A percentile compares a stretch with the other conserved stretches of the same genome.
phyloP scores from a whole-genome alignment of 1,139 yeast genomes.

The Candida frijolesensis region DNA sequence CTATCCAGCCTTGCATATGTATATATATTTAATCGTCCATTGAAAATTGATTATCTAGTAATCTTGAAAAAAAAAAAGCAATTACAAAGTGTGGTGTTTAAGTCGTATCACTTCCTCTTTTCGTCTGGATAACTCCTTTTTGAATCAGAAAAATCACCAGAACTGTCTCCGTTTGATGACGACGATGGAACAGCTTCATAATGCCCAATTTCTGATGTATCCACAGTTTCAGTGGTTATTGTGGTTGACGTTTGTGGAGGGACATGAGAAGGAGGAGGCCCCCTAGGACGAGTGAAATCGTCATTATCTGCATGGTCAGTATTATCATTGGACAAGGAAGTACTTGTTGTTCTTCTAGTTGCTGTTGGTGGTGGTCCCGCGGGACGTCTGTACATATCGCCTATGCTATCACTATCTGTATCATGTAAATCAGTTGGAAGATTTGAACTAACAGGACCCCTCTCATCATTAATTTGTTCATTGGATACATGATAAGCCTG shows the following conservation, averaged over 20 bases:
- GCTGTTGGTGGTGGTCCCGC: conserved; percentile 7
- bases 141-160: background rate
- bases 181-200: background rate
- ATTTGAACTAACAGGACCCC: background rate
- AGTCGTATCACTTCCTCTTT: background rate
- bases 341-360: background rate
- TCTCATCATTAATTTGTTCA: background rate
- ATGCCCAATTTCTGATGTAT: background rate
- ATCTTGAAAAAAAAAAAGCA: background rate
- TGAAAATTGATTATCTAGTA: background rate
- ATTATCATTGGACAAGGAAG: background rate
- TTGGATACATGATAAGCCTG: conserved; percentile 24
- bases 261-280: conserved; percentile 5
- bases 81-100: background rate
- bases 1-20: no score
- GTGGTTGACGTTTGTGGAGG: background rate
- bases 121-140: background rate
- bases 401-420: conserved; percentile 10
- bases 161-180: background rate
- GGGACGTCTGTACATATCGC: conserved; percentile 11
- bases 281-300: background rate
- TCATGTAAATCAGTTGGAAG: background rate
- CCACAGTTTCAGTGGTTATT: background rate
- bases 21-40: no score
- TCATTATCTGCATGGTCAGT: background rate